Conservation (phyloP, 2,329 filamentous ascomycete genomes). For the Myriosclerotinia scirpicola region DNA sequence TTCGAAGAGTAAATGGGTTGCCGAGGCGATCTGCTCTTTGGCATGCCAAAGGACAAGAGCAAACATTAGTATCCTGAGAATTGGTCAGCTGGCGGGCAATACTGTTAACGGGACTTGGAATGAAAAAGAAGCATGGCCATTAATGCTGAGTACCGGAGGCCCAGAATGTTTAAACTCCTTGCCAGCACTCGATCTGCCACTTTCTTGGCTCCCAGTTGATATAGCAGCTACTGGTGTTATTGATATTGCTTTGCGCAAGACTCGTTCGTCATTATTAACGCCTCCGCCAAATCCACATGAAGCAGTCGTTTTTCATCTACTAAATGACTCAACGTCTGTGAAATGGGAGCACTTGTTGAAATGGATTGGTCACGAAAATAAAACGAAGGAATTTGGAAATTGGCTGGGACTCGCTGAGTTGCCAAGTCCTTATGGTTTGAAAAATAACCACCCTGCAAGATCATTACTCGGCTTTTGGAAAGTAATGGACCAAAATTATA, state of each 20-base stretch:
- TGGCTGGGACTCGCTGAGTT: slow-evolving; percentile 9
- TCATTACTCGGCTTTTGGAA: slow-evolving; percentile 12
- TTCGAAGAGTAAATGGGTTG: slow-evolving; percentile 58
- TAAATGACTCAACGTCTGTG: not conserved
- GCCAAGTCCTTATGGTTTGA: not conserved
- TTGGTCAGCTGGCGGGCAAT: slow-evolving; percentile 50
- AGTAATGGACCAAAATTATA: not conserved
- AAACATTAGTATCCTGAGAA: slow-evolving; percentile 26
- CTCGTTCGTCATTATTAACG: not conserved
- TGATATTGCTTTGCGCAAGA: slow-evolving; percentile 38
- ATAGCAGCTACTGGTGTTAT: slow-evolving; percentile 46
- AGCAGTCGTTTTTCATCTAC: slow-evolving; percentile 11
- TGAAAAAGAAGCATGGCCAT: slow-evolving; percentile 49
- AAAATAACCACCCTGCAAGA: slow-evolving; percentile 7
- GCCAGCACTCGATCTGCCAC: slow-evolving; percentile 42
- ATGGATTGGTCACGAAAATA: slow-evolving; percentile 2
- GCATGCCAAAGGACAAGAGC: slow-evolving; percentile 37
- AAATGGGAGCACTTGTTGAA: slow-evolving; percentile 9
- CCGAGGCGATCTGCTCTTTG: slow-evolving; percentile 52
- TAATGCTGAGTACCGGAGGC: slow-evolving; percentile 46
- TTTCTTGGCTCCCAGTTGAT: slow-evolving; percentile 49
- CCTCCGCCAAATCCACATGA: not conserved
- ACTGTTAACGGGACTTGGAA: slow-evolving; percentile 49
- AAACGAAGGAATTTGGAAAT: not conserved
- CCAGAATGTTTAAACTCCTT: slow-evolving; percentile 43